phyloP scores from a whole-genome alignment of 163 green algal genomes.

The Trebouxia gelatinosa region DNA sequence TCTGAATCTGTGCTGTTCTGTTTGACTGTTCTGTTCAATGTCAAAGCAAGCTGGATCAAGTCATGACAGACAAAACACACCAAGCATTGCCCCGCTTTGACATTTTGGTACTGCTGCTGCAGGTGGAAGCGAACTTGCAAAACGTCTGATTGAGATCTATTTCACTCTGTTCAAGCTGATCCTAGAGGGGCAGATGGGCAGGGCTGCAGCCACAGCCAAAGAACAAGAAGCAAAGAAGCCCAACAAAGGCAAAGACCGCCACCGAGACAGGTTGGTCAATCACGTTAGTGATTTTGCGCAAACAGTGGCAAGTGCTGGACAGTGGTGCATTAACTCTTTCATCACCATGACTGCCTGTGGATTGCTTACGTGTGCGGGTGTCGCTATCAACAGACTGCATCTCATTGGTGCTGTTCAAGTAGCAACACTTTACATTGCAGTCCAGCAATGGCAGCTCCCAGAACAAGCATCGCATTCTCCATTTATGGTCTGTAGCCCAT shows the following conservation, averaged over 20 bases:
- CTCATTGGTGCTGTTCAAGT: too few relatives aligned
- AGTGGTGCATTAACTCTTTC: too few relatives aligned
- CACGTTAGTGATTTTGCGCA: too few relatives aligned
- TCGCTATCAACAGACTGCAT: too few relatives aligned
- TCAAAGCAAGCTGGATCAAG: neutral
- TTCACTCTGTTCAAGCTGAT: constrained; percentile 92
- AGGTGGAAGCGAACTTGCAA: constrained; percentile 70
- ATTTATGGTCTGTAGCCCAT: too few relatives aligned
- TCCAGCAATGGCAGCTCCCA: neutral
- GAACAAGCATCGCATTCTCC: neutral
- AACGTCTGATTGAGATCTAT: constrained; percentile 89
- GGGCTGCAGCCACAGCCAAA: constrained; percentile 40
- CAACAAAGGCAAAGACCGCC: constrained; percentile 23
- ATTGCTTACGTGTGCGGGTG: too few relatives aligned
- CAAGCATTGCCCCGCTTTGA: neutral
- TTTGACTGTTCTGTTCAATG: neutral
- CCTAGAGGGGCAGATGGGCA: constrained; percentile 59
- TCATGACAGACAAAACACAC: neutral
- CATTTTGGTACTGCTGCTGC: constrained; percentile 4
- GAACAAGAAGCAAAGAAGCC: constrained; percentile 33
- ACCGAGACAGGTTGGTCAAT: constrained; percentile 16
- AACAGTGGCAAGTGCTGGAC: too few relatives aligned
- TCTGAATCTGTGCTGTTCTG: neutral
- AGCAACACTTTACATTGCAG: neutral
- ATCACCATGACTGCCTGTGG: too few relatives aligned